These are phyloP conservation scores for Amanita pallidorosea DNA, from an alignment of 768 basidiomycete species.

Conservation along the genomic window DNA sequence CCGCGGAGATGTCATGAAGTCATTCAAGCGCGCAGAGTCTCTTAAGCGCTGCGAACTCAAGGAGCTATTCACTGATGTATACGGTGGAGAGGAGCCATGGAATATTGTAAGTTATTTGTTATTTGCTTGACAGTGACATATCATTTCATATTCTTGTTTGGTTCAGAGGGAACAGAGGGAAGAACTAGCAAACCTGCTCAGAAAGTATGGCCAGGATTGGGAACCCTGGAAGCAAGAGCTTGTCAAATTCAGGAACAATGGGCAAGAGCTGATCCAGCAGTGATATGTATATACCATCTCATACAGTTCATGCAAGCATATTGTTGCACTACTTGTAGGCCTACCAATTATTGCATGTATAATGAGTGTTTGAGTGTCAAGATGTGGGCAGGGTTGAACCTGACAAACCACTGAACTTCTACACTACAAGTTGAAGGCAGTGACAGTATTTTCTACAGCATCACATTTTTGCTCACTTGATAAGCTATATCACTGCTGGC, in stretches of 20 bases:
- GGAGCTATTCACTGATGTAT: slow-evolving; percentile 81
- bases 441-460: too few species aligned
- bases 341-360: too few species aligned
- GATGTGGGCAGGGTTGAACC: too few species aligned
- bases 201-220: slow-evolving; percentile 82
- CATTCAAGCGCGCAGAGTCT: slow-evolving; percentile 71
- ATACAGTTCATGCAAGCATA: background rate
- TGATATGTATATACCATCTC: background rate
- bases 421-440: too few species aligned
- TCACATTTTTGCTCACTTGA: too few species aligned
- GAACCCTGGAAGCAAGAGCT: slow-evolving; percentile 81
- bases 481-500: too few species aligned
- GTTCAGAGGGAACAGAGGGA: slow-evolving; percentile 71
- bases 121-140: background rate
- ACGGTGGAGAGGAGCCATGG: slow-evolving; percentile 78
- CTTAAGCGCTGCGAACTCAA: slow-evolving; percentile 60
- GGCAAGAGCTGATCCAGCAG: slow-evolving; percentile 39
- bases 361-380: too few species aligned
- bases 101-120: slow-evolving; percentile 58
- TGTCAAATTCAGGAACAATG: slow-evolving; percentile 63
- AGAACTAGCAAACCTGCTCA: slow-evolving; percentile 62
- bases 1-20: slow-evolving; percentile 63
- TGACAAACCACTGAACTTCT: too few species aligned
- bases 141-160: background rate
- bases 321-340: too few species aligned